phyloP scores from a whole-genome alignment of 202 grass and related monocot species.

The Brachypodium distachyon region DNA sequence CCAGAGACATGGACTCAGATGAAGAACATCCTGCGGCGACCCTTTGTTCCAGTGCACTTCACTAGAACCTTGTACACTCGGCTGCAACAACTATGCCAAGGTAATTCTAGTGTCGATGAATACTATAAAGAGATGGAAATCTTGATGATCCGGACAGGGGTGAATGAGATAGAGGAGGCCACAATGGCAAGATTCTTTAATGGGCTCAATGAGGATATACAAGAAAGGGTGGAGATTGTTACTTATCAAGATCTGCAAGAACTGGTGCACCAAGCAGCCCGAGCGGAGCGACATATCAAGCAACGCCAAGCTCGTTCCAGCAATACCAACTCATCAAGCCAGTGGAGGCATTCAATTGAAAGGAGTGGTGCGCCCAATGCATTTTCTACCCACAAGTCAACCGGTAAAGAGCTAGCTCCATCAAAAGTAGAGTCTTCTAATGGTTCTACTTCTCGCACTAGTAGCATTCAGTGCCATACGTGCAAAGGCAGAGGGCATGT shows the following conservation, averaged over 20 bases:
- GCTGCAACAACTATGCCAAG: not conserved
- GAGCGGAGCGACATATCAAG: not conserved
- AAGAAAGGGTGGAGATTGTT: not conserved
- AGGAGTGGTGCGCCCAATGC: no score
- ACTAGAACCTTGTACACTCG: not conserved
- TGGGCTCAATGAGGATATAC: accelerated
- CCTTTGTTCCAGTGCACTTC: not conserved
- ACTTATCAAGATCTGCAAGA: not conserved
- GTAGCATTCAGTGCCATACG: no score
- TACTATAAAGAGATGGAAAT: not conserved
- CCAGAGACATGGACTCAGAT: not conserved
- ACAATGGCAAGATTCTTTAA: not conserved
- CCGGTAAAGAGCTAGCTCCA: no score
- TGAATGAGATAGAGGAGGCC: not conserved
- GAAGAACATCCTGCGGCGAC: not conserved
- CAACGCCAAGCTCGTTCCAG: no score
- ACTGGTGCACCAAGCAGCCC: not conserved
- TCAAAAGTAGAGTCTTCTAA: no score
- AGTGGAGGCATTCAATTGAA: no score
- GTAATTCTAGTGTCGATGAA: not conserved
- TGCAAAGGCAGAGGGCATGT: no score
- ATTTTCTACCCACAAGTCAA: no score
- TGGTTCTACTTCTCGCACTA: no score
- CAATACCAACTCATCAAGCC: no score
- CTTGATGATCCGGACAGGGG: not conserved